Conservation (phyloP, 2,329 filamentous ascomycete genomes). For the Calonectria montana region DNA sequence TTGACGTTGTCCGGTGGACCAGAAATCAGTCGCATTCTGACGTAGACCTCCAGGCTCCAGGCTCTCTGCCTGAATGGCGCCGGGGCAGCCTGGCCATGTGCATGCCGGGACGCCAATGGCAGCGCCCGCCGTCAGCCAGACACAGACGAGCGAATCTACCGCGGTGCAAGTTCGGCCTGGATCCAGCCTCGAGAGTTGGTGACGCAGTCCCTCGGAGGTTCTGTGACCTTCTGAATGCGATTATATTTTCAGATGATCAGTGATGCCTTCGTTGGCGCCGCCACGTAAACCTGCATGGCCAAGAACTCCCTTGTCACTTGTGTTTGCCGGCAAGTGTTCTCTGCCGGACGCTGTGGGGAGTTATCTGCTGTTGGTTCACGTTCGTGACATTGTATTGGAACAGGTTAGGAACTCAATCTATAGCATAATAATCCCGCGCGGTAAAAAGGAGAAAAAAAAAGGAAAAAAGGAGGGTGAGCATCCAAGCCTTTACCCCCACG, state of each 20-base stretch:
- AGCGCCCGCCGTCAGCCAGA: slow-evolving; percentile 19
- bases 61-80: slow-evolving; percentile 37
- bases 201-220: neutral
- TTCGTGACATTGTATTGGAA: slow-evolving; percentile 3
- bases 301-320: neutral
- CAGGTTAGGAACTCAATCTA: neutral
- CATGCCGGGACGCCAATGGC: slow-evolving; percentile 33
- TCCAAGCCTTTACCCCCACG: neutral
- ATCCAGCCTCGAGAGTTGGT: neutral
- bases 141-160: slow-evolving; percentile 9
- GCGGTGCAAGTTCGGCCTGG: neutral
- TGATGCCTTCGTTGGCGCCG: neutral
- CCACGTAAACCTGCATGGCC: slow-evolving; percentile 1
- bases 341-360: neutral
- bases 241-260: neutral
- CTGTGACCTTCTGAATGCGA: neutral
- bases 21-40: slow-evolving; percentile 35
- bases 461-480: neutral
- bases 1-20: slow-evolving; percentile 33
- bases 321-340: neutral
- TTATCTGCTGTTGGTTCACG: neutral
- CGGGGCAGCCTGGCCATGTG: slow-evolving; percentile 38
- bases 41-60: slow-evolving; percentile 38
- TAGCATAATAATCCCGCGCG: neutral
- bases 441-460: too few relatives aligned